Evolutionary conservation across 2,329 filamentous ascomycete genomes (phyloP).

Genomic region (Colletotrichum lindemuthianum): DNA sequence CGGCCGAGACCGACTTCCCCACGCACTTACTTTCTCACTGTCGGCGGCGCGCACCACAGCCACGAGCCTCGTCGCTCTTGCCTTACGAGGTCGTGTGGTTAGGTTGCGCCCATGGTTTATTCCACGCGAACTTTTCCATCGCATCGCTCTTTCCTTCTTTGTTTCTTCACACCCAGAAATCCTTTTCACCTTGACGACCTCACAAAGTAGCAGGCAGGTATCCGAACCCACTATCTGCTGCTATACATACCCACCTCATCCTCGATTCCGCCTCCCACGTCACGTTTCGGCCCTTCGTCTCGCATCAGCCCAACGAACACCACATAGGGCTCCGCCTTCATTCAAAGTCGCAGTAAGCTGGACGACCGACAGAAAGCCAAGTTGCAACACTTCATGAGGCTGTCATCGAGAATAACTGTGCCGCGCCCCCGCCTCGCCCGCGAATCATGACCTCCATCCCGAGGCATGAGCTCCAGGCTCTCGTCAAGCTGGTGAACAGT

Average conservation of each 20-base stretch:
- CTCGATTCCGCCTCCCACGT: neutral
- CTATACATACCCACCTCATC: neutral
- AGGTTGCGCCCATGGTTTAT: conserved; percentile 26
- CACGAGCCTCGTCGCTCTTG: conserved; percentile 34
- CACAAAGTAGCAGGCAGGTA: too few species aligned
- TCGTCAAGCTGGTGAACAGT: conserved; percentile 56
- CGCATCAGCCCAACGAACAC: conserved; percentile 27
- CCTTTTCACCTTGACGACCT: neutral
- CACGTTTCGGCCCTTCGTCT: neutral
- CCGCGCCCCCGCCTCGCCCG: conserved; percentile 27
- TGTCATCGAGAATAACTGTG: conserved; percentile 24
- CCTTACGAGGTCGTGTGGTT: conserved; percentile 19
- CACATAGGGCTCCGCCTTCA: neutral
- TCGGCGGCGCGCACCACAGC: conserved; percentile 27
- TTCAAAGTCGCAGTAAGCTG: too few species aligned
- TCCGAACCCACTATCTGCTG: too few species aligned
- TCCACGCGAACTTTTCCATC: conserved; percentile 10
- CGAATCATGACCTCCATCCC: conserved; percentile 43
- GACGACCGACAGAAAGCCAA: too few species aligned
- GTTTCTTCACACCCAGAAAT: neutral
- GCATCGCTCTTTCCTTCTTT: conserved; percentile 14
- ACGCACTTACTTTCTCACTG: conserved; percentile 29
- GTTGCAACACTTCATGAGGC: conserved; percentile 32
- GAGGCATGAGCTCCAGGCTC: conserved; percentile 54
- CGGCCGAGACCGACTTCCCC: conserved; percentile 21